Evolutionary conservation across 129 eudicot species (phyloP).

Genomic region (Escallonia rubra): DNA sequence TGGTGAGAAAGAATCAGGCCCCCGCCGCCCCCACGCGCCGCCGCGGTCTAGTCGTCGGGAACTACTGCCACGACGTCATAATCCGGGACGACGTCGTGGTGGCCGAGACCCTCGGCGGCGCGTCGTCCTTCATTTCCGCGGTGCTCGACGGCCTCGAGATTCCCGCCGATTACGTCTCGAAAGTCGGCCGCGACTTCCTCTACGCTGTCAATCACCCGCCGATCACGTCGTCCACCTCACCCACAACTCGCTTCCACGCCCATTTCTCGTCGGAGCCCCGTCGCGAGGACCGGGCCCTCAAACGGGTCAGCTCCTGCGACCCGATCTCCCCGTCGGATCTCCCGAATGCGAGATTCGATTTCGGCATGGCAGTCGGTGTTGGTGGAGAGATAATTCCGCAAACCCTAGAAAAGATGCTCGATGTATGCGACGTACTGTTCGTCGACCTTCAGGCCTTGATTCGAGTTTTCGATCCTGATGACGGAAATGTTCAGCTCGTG

Average conservation of each 20-base stretch:
- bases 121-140: constrained; percentile 76
- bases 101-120: constrained; percentile 89
- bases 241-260: constrained; percentile 77
- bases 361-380: constrained; percentile 58
- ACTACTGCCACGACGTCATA: constrained; percentile 89
- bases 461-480: constrained; percentile 54
- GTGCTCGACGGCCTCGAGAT: constrained; percentile 52
- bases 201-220: constrained; percentile 45
- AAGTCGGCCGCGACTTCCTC: constrained; percentile 68
- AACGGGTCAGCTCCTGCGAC: constrained; percentile 37
- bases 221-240: constrained; percentile 17
- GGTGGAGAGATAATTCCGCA: constrained; percentile 76
- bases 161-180: constrained; percentile 47
- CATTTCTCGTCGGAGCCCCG: constrained; percentile 48
- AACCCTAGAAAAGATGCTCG: constrained; percentile 65
- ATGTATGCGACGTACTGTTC: constrained; percentile 56
- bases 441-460: constrained; percentile 81
- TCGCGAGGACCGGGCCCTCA: constrained; percentile 60
- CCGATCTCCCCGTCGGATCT: constrained; percentile 36
- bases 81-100: constrained; percentile 53
- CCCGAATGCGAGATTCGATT: constrained; percentile 17
- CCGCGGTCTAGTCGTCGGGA: constrained; percentile 64
- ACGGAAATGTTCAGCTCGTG: constrained; percentile 67
- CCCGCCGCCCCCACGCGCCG: background rate
- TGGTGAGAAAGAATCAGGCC: too few relatives aligned